Evolutionary conservation across 2,329 filamentous ascomycete species (phyloP).

Genomic region (Neophaeococcomyces aloes): DNA sequence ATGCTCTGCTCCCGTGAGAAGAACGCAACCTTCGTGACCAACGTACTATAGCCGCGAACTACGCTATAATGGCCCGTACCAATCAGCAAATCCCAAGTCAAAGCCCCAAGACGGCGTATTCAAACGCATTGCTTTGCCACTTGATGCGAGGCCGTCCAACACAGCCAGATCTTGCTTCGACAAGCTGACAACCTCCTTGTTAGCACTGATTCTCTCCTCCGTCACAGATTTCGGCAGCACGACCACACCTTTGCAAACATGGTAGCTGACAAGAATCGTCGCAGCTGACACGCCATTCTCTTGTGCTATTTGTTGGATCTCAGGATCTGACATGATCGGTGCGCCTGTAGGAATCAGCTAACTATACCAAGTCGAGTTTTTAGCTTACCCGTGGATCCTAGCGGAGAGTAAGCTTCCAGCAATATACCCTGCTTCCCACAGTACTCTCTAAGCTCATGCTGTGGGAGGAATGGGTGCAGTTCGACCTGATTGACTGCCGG

Average conservation of each 20-base stretch:
- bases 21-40: too few relatives aligned
- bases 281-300: conserved; percentile 9
- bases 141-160: conserved; percentile 23
- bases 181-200: conserved; percentile 7
- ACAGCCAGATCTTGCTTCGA: conserved; percentile 20
- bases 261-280: conserved; percentile 11
- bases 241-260: conserved; percentile 10
- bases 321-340: conserved; percentile 10
- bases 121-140: conserved; percentile 27
- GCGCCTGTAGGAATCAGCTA: too few relatives aligned
- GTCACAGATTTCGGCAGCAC: conserved; percentile 9
- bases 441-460: conserved; percentile 21
- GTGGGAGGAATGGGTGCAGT: conserved; percentile 26
- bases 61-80: conserved; percentile 22
- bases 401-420: conserved; percentile 15
- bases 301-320: conserved; percentile 7
- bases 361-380: too few relatives aligned
- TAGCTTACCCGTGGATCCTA: conserved; percentile 8
- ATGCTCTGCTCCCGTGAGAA: too few relatives aligned
- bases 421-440: conserved; percentile 12
- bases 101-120: conserved; percentile 28
- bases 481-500: conserved; percentile 24
- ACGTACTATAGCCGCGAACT: too few relatives aligned
- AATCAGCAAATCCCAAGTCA: conserved; percentile 25
- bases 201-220: conserved; percentile 7